phyloP scores from a whole-genome alignment of 176 grass and related monocot species.

The Oryza meridionalis region DNA sequence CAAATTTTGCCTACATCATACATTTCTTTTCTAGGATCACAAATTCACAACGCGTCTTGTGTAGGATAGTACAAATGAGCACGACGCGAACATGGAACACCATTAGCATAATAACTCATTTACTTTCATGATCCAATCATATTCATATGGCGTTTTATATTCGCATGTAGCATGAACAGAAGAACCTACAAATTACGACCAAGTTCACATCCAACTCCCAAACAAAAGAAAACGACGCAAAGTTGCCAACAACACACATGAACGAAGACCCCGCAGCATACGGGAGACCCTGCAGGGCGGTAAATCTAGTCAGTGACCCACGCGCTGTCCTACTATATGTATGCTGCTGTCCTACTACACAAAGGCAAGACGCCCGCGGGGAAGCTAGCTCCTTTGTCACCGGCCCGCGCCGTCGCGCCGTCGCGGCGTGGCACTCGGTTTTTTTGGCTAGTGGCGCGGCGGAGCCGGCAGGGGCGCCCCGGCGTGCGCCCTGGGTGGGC shows the following conservation, averaged over 20 bases:
- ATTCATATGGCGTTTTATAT: neutral
- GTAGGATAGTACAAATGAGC: neutral
- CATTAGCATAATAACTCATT: neutral
- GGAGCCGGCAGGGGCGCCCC: conserved; percentile 27
- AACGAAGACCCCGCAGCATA: neutral
- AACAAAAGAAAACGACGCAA: neutral
- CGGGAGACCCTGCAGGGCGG: too few relatives aligned
- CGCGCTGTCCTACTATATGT: neutral
- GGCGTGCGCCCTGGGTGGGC: conserved; percentile 36
- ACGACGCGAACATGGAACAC: neutral
- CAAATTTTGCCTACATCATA: too few relatives aligned
- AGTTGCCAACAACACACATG: neutral
- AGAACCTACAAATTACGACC: neutral
- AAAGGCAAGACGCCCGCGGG: neutral
- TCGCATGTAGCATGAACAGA: neutral
- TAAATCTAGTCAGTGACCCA: neutral
- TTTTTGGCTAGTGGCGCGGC: conserved; percentile 21
- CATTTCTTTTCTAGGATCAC: too few relatives aligned
- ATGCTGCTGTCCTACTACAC: neutral
- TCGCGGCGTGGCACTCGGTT: neutral
- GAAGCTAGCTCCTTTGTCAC: neutral
- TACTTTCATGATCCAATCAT: neutral
- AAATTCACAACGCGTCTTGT: too few relatives aligned
- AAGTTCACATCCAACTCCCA: neutral
- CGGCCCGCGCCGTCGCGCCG: neutral